These are phyloP conservation scores for Diaporthe citrichinensis DNA, from an alignment of 2,329 filamentous ascomycete species.

Conservation along the genomic window DNA sequence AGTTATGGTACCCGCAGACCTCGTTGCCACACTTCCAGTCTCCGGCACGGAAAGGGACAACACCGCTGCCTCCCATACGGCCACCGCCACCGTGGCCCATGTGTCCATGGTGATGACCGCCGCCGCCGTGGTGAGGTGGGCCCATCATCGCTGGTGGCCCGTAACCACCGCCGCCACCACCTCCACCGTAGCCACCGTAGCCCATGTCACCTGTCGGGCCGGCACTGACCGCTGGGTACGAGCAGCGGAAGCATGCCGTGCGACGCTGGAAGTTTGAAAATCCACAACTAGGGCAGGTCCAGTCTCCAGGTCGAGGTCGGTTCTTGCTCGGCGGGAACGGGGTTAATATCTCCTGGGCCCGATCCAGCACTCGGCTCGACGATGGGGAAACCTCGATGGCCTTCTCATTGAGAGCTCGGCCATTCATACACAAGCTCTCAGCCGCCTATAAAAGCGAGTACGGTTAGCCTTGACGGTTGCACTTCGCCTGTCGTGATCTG, in stretches of 20 bases:
- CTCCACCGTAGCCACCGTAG: conserved; percentile 60
- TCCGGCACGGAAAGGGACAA: conserved; percentile 96
- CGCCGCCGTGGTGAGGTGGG: conserved; percentile 83
- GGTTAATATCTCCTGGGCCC: conserved; percentile 94
- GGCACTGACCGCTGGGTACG: conserved; percentile 93
- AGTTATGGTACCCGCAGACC: conserved; percentile 98
- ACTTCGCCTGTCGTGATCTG: conserved; percentile 11
- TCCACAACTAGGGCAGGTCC: conserved; percentile 98
- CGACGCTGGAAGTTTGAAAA: conserved; percentile 99
- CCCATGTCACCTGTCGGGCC: conserved; percentile 76
- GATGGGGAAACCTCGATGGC: conserved; percentile 98
- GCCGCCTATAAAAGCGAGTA: conserved; percentile 75
- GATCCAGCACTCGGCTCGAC: conserved; percentile 95
- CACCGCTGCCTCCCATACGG: conserved; percentile 85
- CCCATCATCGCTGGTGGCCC: conserved; percentile 86
- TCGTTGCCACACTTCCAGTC: conserved; percentile 99
- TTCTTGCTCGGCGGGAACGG: conserved; percentile 99
- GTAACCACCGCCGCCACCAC: conserved; percentile 75
- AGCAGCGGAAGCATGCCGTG: conserved; percentile 98
- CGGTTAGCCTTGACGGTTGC: conserved; percentile 29
- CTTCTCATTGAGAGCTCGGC: conserved; percentile 97
- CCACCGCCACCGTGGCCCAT: conserved; percentile 65
- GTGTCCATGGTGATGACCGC: conserved; percentile 68
- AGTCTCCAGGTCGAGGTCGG: conserved; percentile 94
- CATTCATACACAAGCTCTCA: conserved; percentile 99